phyloP scores from a whole-genome alignment of 495 filamentous ascomycete genomes.

The Podospora comata region DNA sequence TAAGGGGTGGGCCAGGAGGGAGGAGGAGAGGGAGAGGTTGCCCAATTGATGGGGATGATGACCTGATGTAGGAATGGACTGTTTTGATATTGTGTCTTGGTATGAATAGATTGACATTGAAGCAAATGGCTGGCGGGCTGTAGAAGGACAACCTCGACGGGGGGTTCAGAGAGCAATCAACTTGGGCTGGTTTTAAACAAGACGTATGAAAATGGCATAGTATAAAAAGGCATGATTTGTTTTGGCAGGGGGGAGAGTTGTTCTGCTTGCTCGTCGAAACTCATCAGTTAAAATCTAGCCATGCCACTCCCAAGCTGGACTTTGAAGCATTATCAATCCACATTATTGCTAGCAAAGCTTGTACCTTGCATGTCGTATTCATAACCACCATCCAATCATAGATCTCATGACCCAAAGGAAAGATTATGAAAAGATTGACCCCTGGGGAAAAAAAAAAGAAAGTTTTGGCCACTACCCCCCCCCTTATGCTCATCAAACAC shows the following conservation, averaged over 20 bases:
- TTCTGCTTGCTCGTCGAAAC: too few relatives aligned
- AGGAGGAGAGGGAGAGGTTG: slow-evolving; percentile 22
- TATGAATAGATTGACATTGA: too few relatives aligned
- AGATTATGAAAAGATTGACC: background rate
- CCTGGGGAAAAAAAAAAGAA: background rate
- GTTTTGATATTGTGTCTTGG: too few relatives aligned
- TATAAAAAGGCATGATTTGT: too few relatives aligned
- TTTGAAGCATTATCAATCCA: background rate
- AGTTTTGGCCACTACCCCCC: background rate
- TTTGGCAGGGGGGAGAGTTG: too few relatives aligned
- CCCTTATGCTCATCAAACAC: background rate
- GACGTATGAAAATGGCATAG: too few relatives aligned
- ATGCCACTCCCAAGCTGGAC: background rate
- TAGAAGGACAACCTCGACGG: too few relatives aligned
- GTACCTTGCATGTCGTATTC: background rate
- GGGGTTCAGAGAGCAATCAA: too few relatives aligned
- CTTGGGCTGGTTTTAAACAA: too few relatives aligned
- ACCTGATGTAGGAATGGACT: too few relatives aligned
- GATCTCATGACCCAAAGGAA: background rate
- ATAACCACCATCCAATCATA: background rate
- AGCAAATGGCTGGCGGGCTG: too few relatives aligned
- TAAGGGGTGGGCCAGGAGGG: slow-evolving; percentile 58
- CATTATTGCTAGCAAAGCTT: background rate
- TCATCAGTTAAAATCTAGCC: background rate
- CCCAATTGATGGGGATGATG: slow-evolving; percentile 13